These are phyloP conservation scores for Striga asiatica DNA, from an alignment of 257 asterid genomes.

Conservation along the genomic window DNA sequence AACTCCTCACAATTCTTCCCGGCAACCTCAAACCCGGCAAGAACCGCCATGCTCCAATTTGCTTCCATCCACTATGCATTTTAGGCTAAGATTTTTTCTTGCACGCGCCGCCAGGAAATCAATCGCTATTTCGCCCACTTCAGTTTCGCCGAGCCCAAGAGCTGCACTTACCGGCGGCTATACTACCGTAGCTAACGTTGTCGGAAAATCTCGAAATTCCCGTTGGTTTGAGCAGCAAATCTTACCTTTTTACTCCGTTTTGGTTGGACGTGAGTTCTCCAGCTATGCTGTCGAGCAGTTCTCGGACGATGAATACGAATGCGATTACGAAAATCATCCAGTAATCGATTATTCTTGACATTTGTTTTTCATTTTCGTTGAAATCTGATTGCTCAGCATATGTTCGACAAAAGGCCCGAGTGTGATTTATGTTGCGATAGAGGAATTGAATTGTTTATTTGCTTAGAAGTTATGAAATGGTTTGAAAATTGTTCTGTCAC, in stretches of 20 bases:
- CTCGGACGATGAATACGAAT: slow-evolving; percentile 93
- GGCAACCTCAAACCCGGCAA: background rate
- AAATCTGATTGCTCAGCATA: background rate
- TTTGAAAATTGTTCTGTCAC: background rate
- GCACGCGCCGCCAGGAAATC: slow-evolving; percentile 40
- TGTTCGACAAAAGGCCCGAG: slow-evolving; percentile 20
- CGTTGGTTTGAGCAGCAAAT: slow-evolving; percentile 17
- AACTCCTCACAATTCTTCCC: background rate
- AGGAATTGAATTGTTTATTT: slow-evolving; percentile 7
- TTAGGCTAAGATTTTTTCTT: slow-evolving; percentile 45
- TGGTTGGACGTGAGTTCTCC: slow-evolving; percentile 31
- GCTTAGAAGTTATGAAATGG: background rate
- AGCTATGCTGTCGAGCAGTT: slow-evolving; percentile 71
- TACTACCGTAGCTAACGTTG: background rate
- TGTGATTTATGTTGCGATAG: background rate
- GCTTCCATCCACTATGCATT: slow-evolving; percentile 45
- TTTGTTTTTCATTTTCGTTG: background rate
- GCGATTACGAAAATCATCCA: slow-evolving; percentile 75
- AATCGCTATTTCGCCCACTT: slow-evolving; percentile 13
- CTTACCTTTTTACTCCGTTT: slow-evolving; percentile 11
- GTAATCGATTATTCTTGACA: slow-evolving; percentile 23
- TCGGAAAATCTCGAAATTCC: slow-evolving; percentile 3
- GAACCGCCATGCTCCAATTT: slow-evolving; percentile 31
- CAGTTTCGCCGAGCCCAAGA: slow-evolving; percentile 13
- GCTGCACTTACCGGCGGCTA: background rate